Conservation (phyloP, 805 yeast genomes). For the Candida pseudoglaebosa region DNA sequence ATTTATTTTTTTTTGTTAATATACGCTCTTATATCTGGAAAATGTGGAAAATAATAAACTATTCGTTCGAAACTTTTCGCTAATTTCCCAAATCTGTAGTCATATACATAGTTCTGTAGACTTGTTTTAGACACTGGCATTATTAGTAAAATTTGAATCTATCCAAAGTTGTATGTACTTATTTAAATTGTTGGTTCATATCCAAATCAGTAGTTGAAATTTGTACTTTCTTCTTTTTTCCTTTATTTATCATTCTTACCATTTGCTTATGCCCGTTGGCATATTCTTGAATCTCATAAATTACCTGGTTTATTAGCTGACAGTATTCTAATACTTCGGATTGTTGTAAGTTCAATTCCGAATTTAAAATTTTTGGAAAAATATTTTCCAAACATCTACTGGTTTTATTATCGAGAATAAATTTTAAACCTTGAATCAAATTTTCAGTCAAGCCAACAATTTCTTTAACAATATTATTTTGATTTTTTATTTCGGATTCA, state of each 20-base stretch:
- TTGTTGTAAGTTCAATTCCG: background rate
- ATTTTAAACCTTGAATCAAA: conserved; percentile 29
- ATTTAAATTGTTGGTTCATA: too few relatives aligned
- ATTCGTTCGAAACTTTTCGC: too few relatives aligned
- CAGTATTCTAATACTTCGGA: background rate
- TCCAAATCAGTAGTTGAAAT: too few relatives aligned
- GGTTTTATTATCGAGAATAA: background rate
- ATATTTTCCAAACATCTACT: background rate
- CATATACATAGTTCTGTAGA: too few relatives aligned
- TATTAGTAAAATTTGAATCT: too few relatives aligned
- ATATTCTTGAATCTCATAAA: background rate
- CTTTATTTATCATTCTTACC: background rate
- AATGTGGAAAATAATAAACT: too few relatives aligned
- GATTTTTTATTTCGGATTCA: background rate
- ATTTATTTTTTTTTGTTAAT: too few relatives aligned
- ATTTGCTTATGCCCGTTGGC: background rate
- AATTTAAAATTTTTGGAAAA: background rate
- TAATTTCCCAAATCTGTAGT: too few relatives aligned
- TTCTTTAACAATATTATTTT: background rate
- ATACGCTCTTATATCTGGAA: too few relatives aligned
- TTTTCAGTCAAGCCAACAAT: conserved; percentile 21
- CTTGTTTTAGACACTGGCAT: too few relatives aligned
- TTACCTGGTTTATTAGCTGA: background rate
- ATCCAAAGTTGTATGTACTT: too few relatives aligned
- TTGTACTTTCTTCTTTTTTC: background rate